Base-by-base conservation (phyloP, 306 rosid species). In the Castanea sativa region DNA sequence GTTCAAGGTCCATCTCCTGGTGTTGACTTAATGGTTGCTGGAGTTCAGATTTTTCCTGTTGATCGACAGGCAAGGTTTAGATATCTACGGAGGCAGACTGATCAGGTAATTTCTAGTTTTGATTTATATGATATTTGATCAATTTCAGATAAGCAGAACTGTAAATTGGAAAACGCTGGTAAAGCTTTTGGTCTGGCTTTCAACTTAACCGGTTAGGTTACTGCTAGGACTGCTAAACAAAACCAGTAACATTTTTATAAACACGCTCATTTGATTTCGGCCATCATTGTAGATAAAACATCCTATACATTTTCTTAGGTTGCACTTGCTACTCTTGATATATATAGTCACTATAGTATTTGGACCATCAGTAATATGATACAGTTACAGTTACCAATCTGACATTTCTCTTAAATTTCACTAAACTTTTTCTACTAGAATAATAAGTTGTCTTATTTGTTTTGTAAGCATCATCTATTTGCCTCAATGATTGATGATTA, bases 21-120 rank as follows among this genome's bases (percentile, higher is more conserved):
- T 52, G 85, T 92, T 13, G 94, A 95, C 79, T 84, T 95, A 19
- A 91, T 95, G 97, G 78, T 92, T 23, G 94, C 99, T 33, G 99
- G 99, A 35, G 86, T 92, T 79, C 99, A 95, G 84, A 87, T 95
- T 83, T 95, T 95, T 73, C 91, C 97, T n/a, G 97, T 91, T 55
- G 89, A 95, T 80, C 87, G 97, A 81, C 87, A 61, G 11, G 90
- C 86, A 67, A 90, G 99, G 92, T 92, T 95, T 79, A 81, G 73
- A 79, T 73, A 90, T 63, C 83, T 95, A 82, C 87, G 74, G 87
- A 80, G 41, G 33, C 91, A 95, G 75, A 91, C 96, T 70, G 93
- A 95, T 73, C 75, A 81, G 99, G 99, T 95, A 89, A 83, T 69
- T 32, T 76, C 72, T 61, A 52, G 13, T 14, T 60, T 71, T 69